Evolutionary conservation across 192 early-diverging fungal genomes (phyloP), one percentile per base, ranked within the genome.

Genomic region (Dimargaris verticillata): DNA sequence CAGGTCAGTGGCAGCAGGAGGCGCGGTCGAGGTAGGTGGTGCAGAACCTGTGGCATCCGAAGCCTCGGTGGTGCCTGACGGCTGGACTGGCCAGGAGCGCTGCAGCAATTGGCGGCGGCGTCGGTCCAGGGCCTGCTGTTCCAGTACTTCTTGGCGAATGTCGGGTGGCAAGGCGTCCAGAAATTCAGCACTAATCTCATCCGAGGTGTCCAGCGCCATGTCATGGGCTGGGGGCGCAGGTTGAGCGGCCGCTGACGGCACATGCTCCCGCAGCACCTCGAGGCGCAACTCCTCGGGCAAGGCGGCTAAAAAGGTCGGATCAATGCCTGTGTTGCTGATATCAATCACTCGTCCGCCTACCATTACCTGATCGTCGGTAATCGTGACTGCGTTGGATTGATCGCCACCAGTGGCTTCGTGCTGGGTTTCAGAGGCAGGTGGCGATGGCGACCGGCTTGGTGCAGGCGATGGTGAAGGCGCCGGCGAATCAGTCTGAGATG

Each of bases 291-390:
- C 92, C 28, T 95, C 93, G 0, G 95, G 95, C 28, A 99, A 72
- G 2, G 95, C 95, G 63, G 88, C 83, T 59, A 99, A 73, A 68
- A 99, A 99, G 62, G 85, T 85, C 5, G 81, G 78, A 63, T 99
- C 95, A 47, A 99, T 99, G 11, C 91, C 95, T 20, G 86, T 87
- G 22, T 89, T 91, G 0, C 91, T 88, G 44, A 99, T 91, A 61
- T 99, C 93, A 0, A 94, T 75, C 62, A 75, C 62, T 43, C 79
- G 74, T 3, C 93, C 95, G 65, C 87, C 78, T 42, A 99, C 78
- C 45, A 72, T 83, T 0, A 95, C 78, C 44, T 67, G 49, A 18
- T 10, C 49, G 11, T 51, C 14, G 49, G 20, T 51, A 51, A 26
- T 18, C 20, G 49, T 20, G 11, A 25, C 49, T 18, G 18, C 49